Percentiles rank a stretch among this genome's conserved stretches.
Conservation (phyloP, 345 rosid genomes). For the Populus deltoides region DNA sequence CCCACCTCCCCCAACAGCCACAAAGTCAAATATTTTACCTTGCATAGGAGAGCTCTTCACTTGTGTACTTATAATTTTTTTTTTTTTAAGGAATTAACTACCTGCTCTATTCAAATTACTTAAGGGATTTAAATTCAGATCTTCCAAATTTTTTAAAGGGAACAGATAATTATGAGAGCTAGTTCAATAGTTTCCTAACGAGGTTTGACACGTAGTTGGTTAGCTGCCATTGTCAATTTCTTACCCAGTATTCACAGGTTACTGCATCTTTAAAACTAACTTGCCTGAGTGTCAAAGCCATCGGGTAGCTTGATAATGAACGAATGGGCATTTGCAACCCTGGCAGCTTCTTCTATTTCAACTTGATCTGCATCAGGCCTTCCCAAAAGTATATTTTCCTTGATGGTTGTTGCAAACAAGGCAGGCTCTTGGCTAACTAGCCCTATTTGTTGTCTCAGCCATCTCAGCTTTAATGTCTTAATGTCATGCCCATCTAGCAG, state of each 20-base stretch:
- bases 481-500: conserved; percentile 82
- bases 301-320: conserved; percentile 89
- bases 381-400: conserved; percentile 87
- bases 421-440: conserved; percentile 99
- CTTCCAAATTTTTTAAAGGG: neutral
- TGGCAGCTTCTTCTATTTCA: conserved; percentile 92
- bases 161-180: neutral
- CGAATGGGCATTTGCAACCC: conserved; percentile 96
- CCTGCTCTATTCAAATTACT: neutral
- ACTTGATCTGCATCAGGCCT: conserved; percentile 75
- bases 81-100: neutral
- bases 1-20: conserved; percentile 44
- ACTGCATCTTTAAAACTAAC: conserved; percentile 13
- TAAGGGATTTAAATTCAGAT: conserved; percentile 4
- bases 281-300: conserved; percentile 91
- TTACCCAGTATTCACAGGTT: neutral
- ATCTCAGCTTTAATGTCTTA: conserved; percentile 72
- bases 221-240: neutral
- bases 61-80: neutral
- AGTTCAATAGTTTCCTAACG: neutral
- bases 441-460: conserved; percentile 96
- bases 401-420: conserved; percentile 86
- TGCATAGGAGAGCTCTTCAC: neutral
- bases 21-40: conserved; percentile 25
- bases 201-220: neutral